These are phyloP conservation scores for Aspergillus brasiliensis DNA, from an alignment of 2,329 filamentous ascomycete species.

Conservation along the genomic window DNA sequence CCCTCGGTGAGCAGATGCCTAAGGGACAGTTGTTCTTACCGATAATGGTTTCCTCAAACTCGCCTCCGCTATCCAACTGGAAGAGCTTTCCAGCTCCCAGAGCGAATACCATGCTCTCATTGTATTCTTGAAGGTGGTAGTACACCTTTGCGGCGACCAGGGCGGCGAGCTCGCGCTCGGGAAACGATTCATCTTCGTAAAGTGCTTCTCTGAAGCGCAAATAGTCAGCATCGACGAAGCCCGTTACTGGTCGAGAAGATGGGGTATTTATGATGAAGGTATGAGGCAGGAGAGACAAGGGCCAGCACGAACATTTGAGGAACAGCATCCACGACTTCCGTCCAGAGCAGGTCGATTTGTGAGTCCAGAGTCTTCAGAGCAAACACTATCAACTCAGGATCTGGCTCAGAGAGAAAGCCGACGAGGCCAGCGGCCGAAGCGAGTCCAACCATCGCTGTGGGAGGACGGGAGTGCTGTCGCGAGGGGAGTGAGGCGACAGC, in stretches of 20 bases:
- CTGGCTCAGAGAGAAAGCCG: constrained; percentile 92
- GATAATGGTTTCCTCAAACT: constrained; percentile 99
- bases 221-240: constrained; percentile 17
- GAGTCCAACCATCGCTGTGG: constrained; percentile 76
- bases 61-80: constrained; percentile 84
- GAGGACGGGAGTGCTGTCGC: constrained; percentile 23
- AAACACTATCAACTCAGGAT: constrained; percentile 91
- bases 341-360: constrained; percentile 96
- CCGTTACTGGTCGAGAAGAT: neutral
- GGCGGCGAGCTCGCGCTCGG: constrained; percentile 89
- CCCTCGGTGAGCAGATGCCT: neutral
- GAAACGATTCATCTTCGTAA: constrained; percentile 94
- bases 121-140: constrained; percentile 97
- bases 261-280: neutral
- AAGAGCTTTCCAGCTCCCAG: constrained; percentile 93
- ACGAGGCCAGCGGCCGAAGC: constrained; percentile 93
- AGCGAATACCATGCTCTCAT: constrained; percentile 98
- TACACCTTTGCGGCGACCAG: constrained; percentile 97
- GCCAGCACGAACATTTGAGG: constrained; percentile 77
- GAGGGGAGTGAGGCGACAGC: constrained; percentile 36
- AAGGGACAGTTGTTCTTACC: constrained; percentile 50
- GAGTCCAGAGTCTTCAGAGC: constrained; percentile 93
- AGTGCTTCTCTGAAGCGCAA: constrained; percentile 74
- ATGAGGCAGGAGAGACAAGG: neutral
- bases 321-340: constrained; percentile 88